These are phyloP conservation scores for Vigna trinervia DNA, from an alignment of 306 rosid genomes.

Conservation along the genomic window DNA sequence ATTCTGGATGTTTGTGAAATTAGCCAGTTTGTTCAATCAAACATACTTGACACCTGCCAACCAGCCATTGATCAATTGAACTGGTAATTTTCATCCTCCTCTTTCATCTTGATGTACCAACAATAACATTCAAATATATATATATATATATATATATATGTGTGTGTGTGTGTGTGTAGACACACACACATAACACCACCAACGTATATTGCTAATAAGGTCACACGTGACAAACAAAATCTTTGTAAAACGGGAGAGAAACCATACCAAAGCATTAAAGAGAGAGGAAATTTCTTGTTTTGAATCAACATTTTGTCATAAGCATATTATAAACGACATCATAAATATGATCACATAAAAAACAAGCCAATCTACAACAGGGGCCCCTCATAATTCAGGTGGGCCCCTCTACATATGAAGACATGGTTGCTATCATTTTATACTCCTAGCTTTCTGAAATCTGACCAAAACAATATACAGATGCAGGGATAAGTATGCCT, in stretches of 20 bases:
- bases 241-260: not conserved
- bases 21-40: not conserved
- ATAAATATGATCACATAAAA: conserved; percentile 32
- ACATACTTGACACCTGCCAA: no score
- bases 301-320: conserved; percentile 29
- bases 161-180: no score
- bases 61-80: no score
- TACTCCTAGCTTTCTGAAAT: conserved; percentile 51
- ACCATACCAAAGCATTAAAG: not conserved
- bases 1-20: not conserved
- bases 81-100: no score
- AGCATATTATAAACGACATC: conserved; percentile 35
- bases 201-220: not conserved
- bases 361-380: conserved; percentile 38
- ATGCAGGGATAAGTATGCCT: conserved; percentile 42
- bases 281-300: conserved; percentile 6
- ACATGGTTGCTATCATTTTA: conserved; percentile 47
- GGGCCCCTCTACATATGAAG: conserved; percentile 50
- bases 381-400: conserved; percentile 45
- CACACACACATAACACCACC: no score
- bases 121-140: no score
- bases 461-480: conserved; percentile 71
- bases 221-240: conserved; percentile 6
- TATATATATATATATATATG: no score
- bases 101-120: no score